Conservation (phyloP, 345 rosid species). For the Clausena lansium region DNA sequence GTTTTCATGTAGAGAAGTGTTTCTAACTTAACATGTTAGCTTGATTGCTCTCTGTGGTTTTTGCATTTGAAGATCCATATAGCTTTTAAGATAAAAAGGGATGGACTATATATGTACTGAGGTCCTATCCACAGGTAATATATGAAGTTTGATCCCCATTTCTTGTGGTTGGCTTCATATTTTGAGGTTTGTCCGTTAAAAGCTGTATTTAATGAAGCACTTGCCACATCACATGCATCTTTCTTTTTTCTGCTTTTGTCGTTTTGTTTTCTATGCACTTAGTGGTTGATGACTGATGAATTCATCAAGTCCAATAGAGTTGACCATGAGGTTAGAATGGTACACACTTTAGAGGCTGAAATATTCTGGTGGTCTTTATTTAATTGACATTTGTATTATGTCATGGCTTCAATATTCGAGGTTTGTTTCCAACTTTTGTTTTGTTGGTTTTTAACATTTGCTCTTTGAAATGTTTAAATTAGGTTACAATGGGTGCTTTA, state of each 20-base stretch:
- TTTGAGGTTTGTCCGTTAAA: neutral
- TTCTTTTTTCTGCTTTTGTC: neutral
- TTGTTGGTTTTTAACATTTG: neutral
- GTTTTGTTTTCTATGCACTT: neutral
- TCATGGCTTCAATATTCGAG: neutral
- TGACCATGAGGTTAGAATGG: neutral
- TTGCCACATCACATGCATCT: neutral
- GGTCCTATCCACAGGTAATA: neutral
- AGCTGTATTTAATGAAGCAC: neutral
- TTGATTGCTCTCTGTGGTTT: neutral
- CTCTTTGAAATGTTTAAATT: neutral
- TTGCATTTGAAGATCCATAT: neutral
- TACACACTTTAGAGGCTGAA: neutral
- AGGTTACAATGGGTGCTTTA: neutral
- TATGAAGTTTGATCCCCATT: neutral
- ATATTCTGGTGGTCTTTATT: neutral
- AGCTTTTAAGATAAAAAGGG: neutral
- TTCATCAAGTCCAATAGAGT: neutral
- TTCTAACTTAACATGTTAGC: neutral
- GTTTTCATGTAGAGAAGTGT: neutral
- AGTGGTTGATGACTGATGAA: neutral
- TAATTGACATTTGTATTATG: neutral
- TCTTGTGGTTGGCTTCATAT: neutral
- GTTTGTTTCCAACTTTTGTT: neutral
- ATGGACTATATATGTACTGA: neutral